Conservation (phyloP, 192 early-diverging fungal genomes). For the Coemansia nantahalensis region DNA sequence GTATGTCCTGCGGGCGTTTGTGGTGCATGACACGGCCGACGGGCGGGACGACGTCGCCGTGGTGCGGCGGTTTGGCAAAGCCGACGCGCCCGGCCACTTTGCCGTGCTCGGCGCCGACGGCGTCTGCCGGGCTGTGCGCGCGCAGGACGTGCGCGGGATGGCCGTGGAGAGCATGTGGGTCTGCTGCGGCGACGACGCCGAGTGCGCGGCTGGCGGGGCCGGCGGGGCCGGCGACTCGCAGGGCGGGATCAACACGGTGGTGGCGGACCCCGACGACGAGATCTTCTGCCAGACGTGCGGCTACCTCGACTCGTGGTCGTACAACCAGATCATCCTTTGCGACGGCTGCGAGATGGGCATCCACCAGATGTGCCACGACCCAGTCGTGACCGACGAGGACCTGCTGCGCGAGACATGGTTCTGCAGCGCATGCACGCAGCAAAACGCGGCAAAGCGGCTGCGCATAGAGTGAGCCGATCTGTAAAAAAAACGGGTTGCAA, state of each 20-base stretch:
- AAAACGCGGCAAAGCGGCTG: constrained; percentile 6
- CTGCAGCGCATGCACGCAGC: constrained; percentile 26
- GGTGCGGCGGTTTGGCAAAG: constrained; percentile 37
- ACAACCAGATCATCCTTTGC: constrained; percentile 52
- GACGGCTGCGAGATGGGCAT: constrained; percentile 48
- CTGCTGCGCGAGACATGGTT: constrained; percentile 45
- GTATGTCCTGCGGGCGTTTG: constrained; percentile 32
- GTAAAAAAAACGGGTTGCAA: too few relatives aligned
- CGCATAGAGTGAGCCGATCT: constrained; percentile 11
- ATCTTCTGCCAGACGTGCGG: constrained; percentile 38
- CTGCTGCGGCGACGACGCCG: constrained; percentile 37
- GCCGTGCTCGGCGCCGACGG: constrained; percentile 23
- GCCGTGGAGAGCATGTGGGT: constrained; percentile 49
- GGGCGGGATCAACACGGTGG: constrained; percentile 28
- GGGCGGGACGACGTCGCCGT: constrained; percentile 3
- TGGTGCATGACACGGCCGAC: constrained; percentile 4
- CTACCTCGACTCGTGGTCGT: constrained; percentile 22
- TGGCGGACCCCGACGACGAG: constrained; percentile 48
- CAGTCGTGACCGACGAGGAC: constrained; percentile 37
- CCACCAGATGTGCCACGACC: constrained; percentile 49
- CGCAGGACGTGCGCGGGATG: constrained; percentile 22
- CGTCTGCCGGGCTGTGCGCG: constrained; percentile 20
- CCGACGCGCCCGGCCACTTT: constrained; percentile 15
- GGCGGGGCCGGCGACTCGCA: neutral
- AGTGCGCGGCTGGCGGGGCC: constrained; percentile 5